Evolutionary conservation across 768 basidiomycete genomes (phyloP).

Genomic region (Mycena pura): DNA sequence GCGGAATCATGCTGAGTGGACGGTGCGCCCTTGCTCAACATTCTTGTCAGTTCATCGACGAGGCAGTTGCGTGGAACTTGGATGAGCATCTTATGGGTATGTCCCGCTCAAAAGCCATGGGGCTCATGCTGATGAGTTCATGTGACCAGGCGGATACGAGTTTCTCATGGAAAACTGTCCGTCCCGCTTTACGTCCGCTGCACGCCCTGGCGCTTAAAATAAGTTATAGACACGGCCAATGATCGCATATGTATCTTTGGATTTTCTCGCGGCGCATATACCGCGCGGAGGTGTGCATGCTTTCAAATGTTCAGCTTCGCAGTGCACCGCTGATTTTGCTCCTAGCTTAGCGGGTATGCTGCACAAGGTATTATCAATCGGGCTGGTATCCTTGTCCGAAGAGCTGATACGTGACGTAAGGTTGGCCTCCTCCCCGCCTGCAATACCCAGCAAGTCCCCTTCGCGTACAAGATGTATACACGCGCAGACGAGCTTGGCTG

Average conservation of each 20-base stretch:
- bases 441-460: conserved; percentile 62
- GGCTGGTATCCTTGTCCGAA: no score
- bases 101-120: conserved; percentile 22
- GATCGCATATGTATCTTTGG: conserved; percentile 46
- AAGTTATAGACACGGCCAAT: conserved; percentile 46
- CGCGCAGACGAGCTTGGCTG: conserved; percentile 34
- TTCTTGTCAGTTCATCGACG: conserved; percentile 44
- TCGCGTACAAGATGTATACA: conserved; percentile 66
- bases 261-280: conserved; percentile 73
- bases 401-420: no score
- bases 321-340: neutral
- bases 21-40: no score
- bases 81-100: conserved; percentile 58
- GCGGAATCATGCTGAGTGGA: neutral
- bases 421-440: conserved; percentile 64
- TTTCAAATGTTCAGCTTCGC: neutral
- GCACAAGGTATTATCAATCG: conserved; percentile 60
- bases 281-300: conserved; percentile 55
- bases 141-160: conserved; percentile 54
- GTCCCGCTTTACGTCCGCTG: conserved; percentile 6
- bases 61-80: conserved; percentile 54
- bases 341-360: conserved; percentile 46
- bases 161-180: conserved; percentile 67
- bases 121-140: neutral
- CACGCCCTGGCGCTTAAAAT: neutral